Evolutionary conservation across 768 basidiomycete species (phyloP), one percentile per base, ranked within the genome.

Genomic region (Mycena metata): DNA sequence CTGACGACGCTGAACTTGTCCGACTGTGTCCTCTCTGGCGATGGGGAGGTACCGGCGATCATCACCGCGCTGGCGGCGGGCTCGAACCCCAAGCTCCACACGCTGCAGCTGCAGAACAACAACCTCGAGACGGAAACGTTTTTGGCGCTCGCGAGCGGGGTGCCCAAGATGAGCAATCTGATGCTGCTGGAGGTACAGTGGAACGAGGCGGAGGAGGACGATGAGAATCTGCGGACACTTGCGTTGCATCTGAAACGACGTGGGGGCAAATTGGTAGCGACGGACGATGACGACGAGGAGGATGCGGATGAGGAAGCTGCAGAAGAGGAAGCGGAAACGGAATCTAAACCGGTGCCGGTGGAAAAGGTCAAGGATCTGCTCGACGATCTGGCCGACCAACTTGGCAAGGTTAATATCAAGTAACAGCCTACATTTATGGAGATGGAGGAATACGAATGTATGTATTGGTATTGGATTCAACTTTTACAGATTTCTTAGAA

Each of bases 81-180:
- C 11, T 88, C 90, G 42, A 95, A 93, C 78, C 85, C 86, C 23
- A 90, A 90, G 72, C 83, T 99, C 47, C 87, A 90, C 73, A 87
- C 85, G 11, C 84, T 99, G 52, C 91, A 91, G 72, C 83, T 99
- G 41, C 95, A 98, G 81, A 98, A 96, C 76, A 96, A 96, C 77
- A 96, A 99, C 73, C 85, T 98, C 50, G 92, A 96, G 70, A 79
- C 84, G 6, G 78, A 85, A 50, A 85, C 94, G 12, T 91, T 95
- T 66, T 81, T 84, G 33, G 76, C 94, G 6, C 83, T 99, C 30
- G 89, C 92, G 2, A 77, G 85, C 23, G 90, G 88, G 2, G 88
- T 98, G 62, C 82, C 83, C 23, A 81, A 84, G 46, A 88, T 96
- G 51, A 78, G 82, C 26, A 79, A 79, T 43, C 79, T 99, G 49